A percentile compares a stretch with the other conserved stretches of the same genome.
phyloP scores from a whole-genome alignment of 768 basidiomycete genomes.

The Serendipita vermifera region DNA sequence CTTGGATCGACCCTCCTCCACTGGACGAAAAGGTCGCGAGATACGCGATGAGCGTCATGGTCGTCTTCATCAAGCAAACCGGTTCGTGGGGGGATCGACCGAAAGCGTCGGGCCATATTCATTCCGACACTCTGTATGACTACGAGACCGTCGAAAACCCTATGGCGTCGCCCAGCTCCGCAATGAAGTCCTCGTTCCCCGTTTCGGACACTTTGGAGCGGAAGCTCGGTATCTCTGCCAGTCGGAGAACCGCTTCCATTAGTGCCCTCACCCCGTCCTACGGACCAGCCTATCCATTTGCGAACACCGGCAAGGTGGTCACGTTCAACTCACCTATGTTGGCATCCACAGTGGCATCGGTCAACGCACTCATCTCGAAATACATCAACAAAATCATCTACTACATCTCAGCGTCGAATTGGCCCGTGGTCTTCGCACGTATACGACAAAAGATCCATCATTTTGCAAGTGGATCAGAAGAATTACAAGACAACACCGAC shows the following conservation, averaged over 20 bases:
- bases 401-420: slow-evolving; percentile 79
- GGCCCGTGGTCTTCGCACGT: slow-evolving; percentile 60
- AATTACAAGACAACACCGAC: slow-evolving; percentile 56
- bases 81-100: slow-evolving; percentile 40
- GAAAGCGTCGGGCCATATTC: slow-evolving; percentile 48
- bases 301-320: neutral
- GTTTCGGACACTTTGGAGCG: neutral
- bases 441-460: slow-evolving; percentile 56
- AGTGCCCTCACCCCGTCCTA: neutral
- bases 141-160: slow-evolving; percentile 43
- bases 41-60: slow-evolving; percentile 71
- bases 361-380: slow-evolving; percentile 52
- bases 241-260: neutral
- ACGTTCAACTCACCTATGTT: slow-evolving; percentile 33
- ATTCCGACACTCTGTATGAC: slow-evolving; percentile 57
- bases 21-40: slow-evolving; percentile 72
- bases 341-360: slow-evolving; percentile 38
- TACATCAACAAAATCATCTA: slow-evolving; percentile 71
- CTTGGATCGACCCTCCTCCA: slow-evolving; percentile 53
- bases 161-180: slow-evolving; percentile 21
- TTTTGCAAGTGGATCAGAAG: slow-evolving; percentile 40
- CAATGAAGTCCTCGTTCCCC: slow-evolving; percentile 16
- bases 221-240: neutral
- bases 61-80: slow-evolving; percentile 67
- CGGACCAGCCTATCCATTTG: neutral